Conservation (phyloP, 116 monocot genomes). For the Iris pallida region DNA sequence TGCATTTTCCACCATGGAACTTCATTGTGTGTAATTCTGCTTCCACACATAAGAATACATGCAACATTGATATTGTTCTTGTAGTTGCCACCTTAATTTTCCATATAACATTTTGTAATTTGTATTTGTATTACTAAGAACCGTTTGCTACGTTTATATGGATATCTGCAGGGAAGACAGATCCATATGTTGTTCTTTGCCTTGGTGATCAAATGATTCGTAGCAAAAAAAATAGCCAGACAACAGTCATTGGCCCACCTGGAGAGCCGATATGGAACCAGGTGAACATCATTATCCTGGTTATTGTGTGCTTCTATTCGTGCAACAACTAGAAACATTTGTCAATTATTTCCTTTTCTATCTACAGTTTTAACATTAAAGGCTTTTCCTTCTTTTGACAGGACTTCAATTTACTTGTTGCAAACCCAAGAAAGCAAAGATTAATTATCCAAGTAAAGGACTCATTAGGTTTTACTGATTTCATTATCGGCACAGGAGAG, state of each 20-base stretch:
- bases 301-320: neutral
- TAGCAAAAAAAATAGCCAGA: slow-evolving; percentile 82
- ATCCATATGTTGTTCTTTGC: slow-evolving; percentile 75
- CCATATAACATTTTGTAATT: no score
- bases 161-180: slow-evolving; percentile 57
- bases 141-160: neutral
- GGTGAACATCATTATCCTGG: slow-evolving; percentile 17
- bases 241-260: slow-evolving; percentile 77
- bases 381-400: slow-evolving; percentile 15
- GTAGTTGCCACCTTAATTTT: no score
- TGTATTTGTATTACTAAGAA: neutral
- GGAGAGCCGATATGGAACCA: slow-evolving; percentile 92
- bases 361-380: neutral
- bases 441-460: slow-evolving; percentile 58
- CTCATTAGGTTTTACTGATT: slow-evolving; percentile 57
- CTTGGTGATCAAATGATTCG: slow-evolving; percentile 69
- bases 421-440: slow-evolving; percentile 60
- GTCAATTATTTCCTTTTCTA: neutral
- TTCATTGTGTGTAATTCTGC: no score
- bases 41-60: no score
- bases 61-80: no score
- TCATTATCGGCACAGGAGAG: slow-evolving; percentile 67
- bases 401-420: slow-evolving; percentile 82
- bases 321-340: neutral
- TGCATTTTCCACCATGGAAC: no score